Base-by-base conservation (phyloP, 371 early-diverging fungal genomes). In the Haplosporangium sp. region DNA sequence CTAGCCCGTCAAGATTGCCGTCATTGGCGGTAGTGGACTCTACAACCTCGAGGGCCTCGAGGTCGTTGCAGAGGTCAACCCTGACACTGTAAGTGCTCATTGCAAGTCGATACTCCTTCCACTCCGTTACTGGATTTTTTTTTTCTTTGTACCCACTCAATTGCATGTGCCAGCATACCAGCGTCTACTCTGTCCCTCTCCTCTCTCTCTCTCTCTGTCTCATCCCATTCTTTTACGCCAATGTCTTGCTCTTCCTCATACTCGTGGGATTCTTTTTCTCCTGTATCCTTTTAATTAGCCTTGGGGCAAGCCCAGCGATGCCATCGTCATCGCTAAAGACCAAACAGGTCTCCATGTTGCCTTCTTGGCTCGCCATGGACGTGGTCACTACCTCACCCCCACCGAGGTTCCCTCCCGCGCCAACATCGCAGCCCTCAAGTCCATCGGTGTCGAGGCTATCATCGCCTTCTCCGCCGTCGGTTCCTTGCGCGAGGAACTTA, bases 401-500 rank as follows among this genome's bases (percentile, higher is more conserved):
- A 87, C 95, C 36, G 97, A 98, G 83, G 96, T 99, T 16, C 97
- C 97, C 64, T 86, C 90, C 54, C 91, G 94, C 41, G 98, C 99
- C 83, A 99, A 99, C 84, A 98, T 99, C 77, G 98, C 99, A 36
- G 98, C 98, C 14, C 86, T 99, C 69, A 99, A 98, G 86, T 87
- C 88, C 42, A 67, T 99, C 13, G 98, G 99, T 74, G 97, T 95
- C 23, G 88, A 94, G 76, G 95, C 88, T 42, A 96, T 99, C 62
- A 73, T 99, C 48, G 98, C 98, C 57, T 98, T 96, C 79, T 96
- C 97, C 14, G 98, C 98, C 37, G 94, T 94, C 29, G 96, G 95
- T 20, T 96, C 96, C 0, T 87, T 99, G 58, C 91, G 92, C 38
- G 96, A 97, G 81, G 97, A 96, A 64, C 95, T 99, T 71, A 87